Conservation (phyloP, 148 eudicot species). For the Mesembryanthemum crystallinum region DNA sequence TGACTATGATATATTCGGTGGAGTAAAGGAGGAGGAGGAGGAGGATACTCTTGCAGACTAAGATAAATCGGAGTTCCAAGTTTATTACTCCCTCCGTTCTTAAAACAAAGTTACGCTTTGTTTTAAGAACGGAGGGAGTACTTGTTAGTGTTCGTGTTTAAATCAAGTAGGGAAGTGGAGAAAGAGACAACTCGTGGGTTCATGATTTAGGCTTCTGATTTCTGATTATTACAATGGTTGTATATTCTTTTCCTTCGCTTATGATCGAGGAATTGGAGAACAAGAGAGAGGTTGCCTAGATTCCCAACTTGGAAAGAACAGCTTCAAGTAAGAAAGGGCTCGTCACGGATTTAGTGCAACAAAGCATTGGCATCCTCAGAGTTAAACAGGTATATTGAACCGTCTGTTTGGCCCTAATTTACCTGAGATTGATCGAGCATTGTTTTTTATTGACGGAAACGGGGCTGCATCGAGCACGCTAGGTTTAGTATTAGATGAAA, state of each 20-base stretch:
- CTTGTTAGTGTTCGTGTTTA: neutral
- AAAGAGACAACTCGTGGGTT: neutral
- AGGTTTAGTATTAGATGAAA: slow-evolving; percentile 18
- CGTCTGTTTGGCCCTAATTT: neutral
- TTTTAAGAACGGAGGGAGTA: no score
- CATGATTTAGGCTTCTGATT: neutral
- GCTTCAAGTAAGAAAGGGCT: neutral
- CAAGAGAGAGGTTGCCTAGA: neutral
- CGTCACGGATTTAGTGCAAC: neutral
- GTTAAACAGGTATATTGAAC: neutral
- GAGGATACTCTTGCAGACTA: slow-evolving; percentile 47
- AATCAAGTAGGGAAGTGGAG: neutral
- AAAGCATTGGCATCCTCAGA: neutral
- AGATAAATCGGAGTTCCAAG: slow-evolving; percentile 10
- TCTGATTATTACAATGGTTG: neutral
- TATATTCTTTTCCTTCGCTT: neutral
- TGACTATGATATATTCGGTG: slow-evolving; percentile 71
- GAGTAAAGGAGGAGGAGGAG: slow-evolving; percentile 47
- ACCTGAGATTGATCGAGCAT: neutral
- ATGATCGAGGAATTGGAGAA: neutral
- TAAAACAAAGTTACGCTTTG: no score
- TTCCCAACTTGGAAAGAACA: neutral
- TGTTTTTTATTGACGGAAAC: neutral
- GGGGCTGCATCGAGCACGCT: neutral
- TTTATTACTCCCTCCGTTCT: no score